phyloP scores from a whole-genome alignment of 495 filamentous ascomycete species.

The Aspergillus carlsbadensis region DNA sequence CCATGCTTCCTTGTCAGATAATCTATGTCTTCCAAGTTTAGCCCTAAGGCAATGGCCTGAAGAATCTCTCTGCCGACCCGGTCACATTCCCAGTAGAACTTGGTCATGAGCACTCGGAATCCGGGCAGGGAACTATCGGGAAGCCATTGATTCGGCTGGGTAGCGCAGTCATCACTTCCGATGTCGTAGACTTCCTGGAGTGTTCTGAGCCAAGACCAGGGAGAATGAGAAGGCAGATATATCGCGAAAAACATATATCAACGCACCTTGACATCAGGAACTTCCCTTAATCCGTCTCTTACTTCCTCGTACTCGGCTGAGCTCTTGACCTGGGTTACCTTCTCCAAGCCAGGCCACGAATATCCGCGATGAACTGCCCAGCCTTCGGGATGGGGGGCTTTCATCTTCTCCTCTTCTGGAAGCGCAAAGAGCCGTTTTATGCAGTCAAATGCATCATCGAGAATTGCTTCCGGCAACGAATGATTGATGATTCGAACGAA shows the following conservation, averaged over 20 bases:
- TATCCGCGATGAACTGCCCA: slow-evolving; percentile 61
- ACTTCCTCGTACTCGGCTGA: slow-evolving; percentile 38
- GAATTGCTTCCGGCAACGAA: slow-evolving; percentile 39
- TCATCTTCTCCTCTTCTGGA: slow-evolving; percentile 43
- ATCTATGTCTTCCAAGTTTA: slow-evolving; percentile 47
- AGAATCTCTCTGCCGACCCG: slow-evolving; percentile 44
- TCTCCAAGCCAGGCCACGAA: slow-evolving; percentile 63
- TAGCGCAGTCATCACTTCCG: slow-evolving; percentile 54
- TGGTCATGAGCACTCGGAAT: slow-evolving; percentile 57
- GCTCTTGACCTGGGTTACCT: slow-evolving; percentile 60
- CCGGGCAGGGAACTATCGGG: slow-evolving; percentile 57
- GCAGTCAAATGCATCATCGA: slow-evolving; percentile 57
- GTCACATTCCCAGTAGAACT: slow-evolving; percentile 57
- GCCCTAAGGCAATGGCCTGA: slow-evolving; percentile 51
- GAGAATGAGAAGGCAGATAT: background rate
- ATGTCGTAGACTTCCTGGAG: slow-evolving; percentile 65
- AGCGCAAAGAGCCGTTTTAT: slow-evolving; percentile 49
- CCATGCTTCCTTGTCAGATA: slow-evolving; percentile 54
- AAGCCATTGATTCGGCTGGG: slow-evolving; percentile 66
- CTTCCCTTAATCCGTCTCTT: slow-evolving; percentile 29
- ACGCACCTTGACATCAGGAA: slow-evolving; percentile 39
- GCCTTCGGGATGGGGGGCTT: slow-evolving; percentile 62
- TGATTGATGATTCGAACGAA: slow-evolving; percentile 61
- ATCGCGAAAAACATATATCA: background rate
- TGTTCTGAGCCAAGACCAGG: background rate